Evolutionary conservation across 164 flowering plant species (phyloP), one percentile per base, ranked within the genome.

Genomic region (Berberis thunbergii): DNA sequence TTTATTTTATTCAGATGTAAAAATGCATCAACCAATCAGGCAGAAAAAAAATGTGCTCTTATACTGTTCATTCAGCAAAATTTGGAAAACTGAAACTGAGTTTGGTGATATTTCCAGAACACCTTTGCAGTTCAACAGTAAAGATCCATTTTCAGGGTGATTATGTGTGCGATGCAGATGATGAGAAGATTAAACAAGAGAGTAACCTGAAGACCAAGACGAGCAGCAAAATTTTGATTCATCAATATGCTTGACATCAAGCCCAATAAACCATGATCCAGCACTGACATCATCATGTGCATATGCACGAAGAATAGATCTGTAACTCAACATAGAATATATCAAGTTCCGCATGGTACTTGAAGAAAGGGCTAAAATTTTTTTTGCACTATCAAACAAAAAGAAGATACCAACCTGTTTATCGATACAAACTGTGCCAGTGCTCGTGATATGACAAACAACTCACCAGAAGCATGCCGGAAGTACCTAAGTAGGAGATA

Each of bases 181-280:
- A 26, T 26, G 26, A 26, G 26, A 26, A 26, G 26, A 26, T 26
- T 26, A 26, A 26, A 26, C 26, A 26, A 70, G 76, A 73, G 65
- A 75, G 65, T 74, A 56, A 88, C 98, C 98, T 84, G 96, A 64
- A 60, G 91, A 79, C 96, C 92, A 86, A 46, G 95, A 75, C 4
- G 97, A 84, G 77, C 98, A 94, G 76, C 97, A 94, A 73, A 94
- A 79, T 77, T 85, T 90, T 13, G 62, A 76, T 76, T 94, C 98
- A 64, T 89, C 85, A 49, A 91, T 61, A 74, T 94, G 79, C 73
- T 84, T 81, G 62, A 83, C 96, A 79, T 88, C 86, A 60, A 91
- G 82, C 45, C 96, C 98, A 62, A 94, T 78, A 71, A 94, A 86
- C 98, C 98, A 94, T 38, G 98, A 90, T 41, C 98, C 98, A 61